Evolutionary conservation across 495 filamentous ascomycete species (phyloP).

Genomic region (Amphirosellinia nigrospora): DNA sequence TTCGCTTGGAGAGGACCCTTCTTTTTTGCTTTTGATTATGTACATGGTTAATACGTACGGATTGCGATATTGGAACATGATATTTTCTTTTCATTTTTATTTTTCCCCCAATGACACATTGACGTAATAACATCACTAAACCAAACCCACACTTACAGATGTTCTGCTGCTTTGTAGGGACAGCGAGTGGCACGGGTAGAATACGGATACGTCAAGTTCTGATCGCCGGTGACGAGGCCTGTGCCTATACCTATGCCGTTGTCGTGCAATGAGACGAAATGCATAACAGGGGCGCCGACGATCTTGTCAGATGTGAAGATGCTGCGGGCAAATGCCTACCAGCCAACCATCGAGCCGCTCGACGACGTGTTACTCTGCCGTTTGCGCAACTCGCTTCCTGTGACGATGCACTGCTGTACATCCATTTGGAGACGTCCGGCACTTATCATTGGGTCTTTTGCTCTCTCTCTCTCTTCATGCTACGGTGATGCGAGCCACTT

Average conservation of each 20-base stretch:
- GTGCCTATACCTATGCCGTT: too few species aligned
- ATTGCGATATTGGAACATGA: not conserved
- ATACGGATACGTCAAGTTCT: not conserved
- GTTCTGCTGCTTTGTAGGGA: not conserved
- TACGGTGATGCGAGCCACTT: not conserved
- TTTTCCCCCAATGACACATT: not conserved
- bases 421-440: not conserved
- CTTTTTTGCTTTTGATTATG: slow-evolving; percentile 23
- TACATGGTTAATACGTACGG: not conserved
- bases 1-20: slow-evolving; percentile 1
- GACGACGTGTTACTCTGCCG: slow-evolving; percentile 1
- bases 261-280: not conserved
- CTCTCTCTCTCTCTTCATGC: not conserved
- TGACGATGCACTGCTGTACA: not conserved
- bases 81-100: not conserved
- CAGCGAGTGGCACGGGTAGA: not conserved
- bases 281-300: slow-evolving; percentile 30
- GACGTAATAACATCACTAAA: too few species aligned
- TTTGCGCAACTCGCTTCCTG: slow-evolving; percentile 9
- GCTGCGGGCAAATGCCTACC: slow-evolving; percentile 14
- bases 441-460: not conserved
- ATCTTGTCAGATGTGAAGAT: slow-evolving; percentile 33
- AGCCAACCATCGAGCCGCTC: not conserved
- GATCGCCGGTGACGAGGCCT: not conserved
- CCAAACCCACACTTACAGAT: too few species aligned